Percentiles rank a stretch among this genome's conserved stretches.
These are phyloP conservation scores for Naganishia kalamii DNA, from an alignment of 768 basidiomycete species.

Conservation along the genomic window DNA sequence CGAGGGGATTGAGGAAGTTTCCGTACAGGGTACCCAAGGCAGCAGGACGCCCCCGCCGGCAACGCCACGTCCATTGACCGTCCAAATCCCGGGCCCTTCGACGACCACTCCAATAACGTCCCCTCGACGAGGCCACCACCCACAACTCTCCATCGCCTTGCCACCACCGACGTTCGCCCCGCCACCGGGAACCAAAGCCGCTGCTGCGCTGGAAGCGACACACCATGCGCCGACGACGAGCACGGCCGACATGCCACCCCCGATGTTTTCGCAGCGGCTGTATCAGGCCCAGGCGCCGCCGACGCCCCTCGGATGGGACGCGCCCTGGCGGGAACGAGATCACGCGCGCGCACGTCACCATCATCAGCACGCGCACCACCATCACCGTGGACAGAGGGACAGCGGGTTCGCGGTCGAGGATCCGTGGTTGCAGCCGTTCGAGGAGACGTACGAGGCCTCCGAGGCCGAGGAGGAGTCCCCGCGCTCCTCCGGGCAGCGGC, in stretches of 20 bases:
- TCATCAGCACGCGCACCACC: too few relatives aligned
- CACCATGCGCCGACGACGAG: not conserved
- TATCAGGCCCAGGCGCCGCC: conserved; percentile 18
- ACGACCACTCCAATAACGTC: not conserved
- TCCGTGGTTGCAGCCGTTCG: conserved; percentile 17
- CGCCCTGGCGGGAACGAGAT: conserved; percentile 14
- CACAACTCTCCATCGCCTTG: conserved; percentile 11
- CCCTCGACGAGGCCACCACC: not conserved
- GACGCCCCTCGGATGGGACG: conserved; percentile 20
- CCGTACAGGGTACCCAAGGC: too few relatives aligned
- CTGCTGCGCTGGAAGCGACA: not conserved
- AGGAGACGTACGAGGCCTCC: too few relatives aligned
- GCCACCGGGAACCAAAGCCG: not conserved
- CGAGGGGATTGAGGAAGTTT: not conserved
- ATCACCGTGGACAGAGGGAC: not conserved
- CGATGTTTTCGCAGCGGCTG: not conserved
- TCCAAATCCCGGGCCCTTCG: too few relatives aligned
- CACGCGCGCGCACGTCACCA: not conserved
- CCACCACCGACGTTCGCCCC: conserved; percentile 15
- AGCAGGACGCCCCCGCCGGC: too few relatives aligned
- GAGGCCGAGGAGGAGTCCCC: too few relatives aligned
- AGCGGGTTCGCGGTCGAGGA: not conserved
- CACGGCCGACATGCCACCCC: not conserved
- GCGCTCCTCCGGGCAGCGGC: not conserved
- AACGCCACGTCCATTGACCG: too few relatives aligned